Evolutionary conservation across 352 stramenopile species (phyloP).

Genomic region (Aphanomyces astaci): DNA sequence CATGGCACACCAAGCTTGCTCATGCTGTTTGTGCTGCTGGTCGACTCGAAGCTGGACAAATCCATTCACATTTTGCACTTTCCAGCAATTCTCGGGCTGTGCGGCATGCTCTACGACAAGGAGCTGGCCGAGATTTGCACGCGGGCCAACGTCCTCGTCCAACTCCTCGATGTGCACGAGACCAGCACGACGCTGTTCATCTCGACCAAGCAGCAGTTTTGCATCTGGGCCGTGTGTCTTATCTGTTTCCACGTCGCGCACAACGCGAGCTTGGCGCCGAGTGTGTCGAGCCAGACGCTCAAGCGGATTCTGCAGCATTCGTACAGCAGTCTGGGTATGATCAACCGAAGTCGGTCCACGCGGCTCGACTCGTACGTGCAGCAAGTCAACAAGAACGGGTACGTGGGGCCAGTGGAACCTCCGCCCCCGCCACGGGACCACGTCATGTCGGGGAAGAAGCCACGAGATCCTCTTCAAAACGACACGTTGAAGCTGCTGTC

Average conservation of each 20-base stretch:
- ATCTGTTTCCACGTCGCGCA: constrained; percentile 2
- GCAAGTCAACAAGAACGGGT: constrained; percentile 1
- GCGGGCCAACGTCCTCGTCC: not conserved
- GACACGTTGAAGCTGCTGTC: not conserved
- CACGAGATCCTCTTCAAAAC: not conserved
- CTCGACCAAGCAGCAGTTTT: constrained; percentile 18
- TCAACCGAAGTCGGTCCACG: constrained; percentile 21
- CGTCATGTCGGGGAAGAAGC: not conserved
- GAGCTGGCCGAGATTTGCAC: constrained; percentile 1
- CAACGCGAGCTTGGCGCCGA: not conserved
- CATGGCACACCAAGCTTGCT: constrained; percentile 1
- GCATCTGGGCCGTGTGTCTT: constrained; percentile 10
- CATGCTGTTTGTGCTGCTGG: constrained; percentile 5
- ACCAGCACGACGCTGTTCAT: not conserved
- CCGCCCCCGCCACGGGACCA: not conserved
- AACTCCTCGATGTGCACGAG: constrained; percentile 15
- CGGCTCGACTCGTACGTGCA: constrained; percentile 11
- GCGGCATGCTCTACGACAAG: constrained; percentile 10
- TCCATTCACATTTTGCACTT: not conserved
- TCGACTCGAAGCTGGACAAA: constrained; percentile 18
- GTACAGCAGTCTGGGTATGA: constrained; percentile 13
- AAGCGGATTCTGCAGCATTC: constrained; percentile 18
- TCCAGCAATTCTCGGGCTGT: constrained; percentile 2
- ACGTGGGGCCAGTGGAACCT: not conserved
- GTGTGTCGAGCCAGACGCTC: constrained; percentile 5